Evolutionary conservation across 805 yeast species (phyloP).

Genomic region (Hanseniaspora occidentalis): DNA sequence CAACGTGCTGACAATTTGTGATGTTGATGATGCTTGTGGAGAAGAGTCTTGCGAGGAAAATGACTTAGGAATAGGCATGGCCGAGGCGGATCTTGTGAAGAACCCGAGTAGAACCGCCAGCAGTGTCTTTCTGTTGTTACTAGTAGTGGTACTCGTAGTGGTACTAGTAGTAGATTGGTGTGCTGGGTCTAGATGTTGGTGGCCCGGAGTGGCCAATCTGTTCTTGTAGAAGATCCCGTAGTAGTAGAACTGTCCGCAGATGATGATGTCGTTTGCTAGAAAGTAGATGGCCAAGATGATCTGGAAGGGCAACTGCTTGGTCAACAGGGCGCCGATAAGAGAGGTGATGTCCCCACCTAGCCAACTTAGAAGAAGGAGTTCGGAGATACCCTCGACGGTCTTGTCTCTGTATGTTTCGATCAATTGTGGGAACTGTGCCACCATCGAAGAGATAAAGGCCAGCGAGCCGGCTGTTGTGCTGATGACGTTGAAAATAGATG

Average conservation of each 20-base stretch:
- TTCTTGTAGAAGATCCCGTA: constrained; percentile 32
- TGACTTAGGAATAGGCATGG: constrained; percentile 16
- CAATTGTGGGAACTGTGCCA: constrained; percentile 46
- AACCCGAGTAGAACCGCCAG: constrained; percentile 1
- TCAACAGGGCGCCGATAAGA: constrained; percentile 58
- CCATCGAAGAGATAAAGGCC: constrained; percentile 31
- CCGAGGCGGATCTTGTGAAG: constrained; percentile 7
- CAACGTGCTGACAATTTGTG: constrained; percentile 18
- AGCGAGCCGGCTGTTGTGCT: constrained; percentile 29
- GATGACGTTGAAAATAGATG: neutral
- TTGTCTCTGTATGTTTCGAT: constrained; percentile 42
- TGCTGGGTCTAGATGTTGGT: constrained; percentile 19
- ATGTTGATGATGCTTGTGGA: too few species aligned
- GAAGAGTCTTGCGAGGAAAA: too few species aligned
- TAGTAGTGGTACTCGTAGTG: neutral
- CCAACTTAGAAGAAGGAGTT: constrained; percentile 37
- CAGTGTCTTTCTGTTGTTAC: constrained; percentile 3
- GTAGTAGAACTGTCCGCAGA: constrained; percentile 61
- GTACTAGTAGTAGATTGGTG: constrained; percentile 2
- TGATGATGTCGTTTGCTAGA: constrained; percentile 53
- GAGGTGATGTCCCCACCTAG: constrained; percentile 35
- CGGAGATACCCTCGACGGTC: constrained; percentile 50
- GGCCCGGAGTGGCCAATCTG: constrained; percentile 22
- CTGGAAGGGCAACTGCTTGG: constrained; percentile 75
- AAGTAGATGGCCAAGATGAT: constrained; percentile 60